Evolutionary conservation across 306 rosid species (phyloP), one percentile per base, ranked within the genome.

Genomic region (Cyamopsis tetragonoloba): DNA sequence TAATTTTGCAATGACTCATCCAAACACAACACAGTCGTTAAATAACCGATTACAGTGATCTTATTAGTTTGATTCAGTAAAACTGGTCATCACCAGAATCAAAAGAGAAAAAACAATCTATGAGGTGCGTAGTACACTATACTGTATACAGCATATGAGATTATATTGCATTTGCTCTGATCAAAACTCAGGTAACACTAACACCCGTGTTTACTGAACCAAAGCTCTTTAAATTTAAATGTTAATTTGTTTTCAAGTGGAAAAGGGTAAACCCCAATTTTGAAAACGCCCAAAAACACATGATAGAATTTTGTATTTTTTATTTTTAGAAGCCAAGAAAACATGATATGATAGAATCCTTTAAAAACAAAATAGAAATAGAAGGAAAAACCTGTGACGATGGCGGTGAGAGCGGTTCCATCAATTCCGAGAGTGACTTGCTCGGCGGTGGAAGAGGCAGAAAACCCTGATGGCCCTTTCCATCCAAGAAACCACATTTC

Each of bases 361-460:
- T 0, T 12, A 0, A 24, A 23, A 39, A 9, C 7, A 0, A 13
- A 24, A 6, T 1, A 54, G 13, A 47, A 28, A 2, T n/a, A 18
- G 0, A 18, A 6, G n/a, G 15, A 44, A 48, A 5, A 26, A 86
- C 93, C 96, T 58, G 93, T 85, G 62, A 89, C 77, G 80, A 89
- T 75, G 77, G 91, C 96, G 17, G 89, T 87, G 86, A 89, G 87
- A 54, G 61, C 73, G 9, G 68, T 60, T 58, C 79, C 91, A 77
- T 83, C 75, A 10, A 84, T 80, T 41, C 89, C 91, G 35, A 75
- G 56, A 58, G 93, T 89, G 43, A 84, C 89, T 70, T 84, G 71
- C 42, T 89, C 91, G 15, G 96, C 96, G 0, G 96, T 87, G 63
- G 91, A 84, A 27, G 91, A 70, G 12, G 87, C 79, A n/a, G 96